phyloP scores from a whole-genome alignment of 1,284 basidiomycete genomes.

The Entoloma clypeatum region DNA sequence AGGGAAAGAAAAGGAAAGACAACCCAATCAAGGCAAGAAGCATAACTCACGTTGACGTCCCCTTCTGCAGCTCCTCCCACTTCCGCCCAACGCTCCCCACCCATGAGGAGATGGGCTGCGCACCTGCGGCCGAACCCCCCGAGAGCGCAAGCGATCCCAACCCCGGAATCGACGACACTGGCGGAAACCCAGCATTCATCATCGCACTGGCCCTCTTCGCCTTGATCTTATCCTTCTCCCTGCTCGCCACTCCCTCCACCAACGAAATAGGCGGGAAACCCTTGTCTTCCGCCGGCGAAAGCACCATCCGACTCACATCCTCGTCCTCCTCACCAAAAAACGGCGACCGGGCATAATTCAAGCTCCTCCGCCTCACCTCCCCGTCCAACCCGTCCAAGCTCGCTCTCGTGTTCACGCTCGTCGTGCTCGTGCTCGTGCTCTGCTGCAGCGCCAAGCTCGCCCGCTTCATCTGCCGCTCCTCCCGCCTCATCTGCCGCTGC shows the following conservation, averaged over 20 bases:
- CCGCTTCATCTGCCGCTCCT: constrained; percentile 3
- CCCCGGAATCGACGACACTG: constrained; percentile 26
- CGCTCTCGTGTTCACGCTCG: too few relatives aligned
- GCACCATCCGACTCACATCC: not conserved
- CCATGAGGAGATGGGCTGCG: constrained; percentile 38
- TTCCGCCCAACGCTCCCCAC: constrained; percentile 56
- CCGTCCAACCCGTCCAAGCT: too few relatives aligned
- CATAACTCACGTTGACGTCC: constrained; percentile 49
- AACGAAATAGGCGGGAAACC: too few relatives aligned
- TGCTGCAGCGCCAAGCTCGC: constrained; percentile 8
- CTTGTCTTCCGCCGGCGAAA: too few relatives aligned
- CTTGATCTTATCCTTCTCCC: constrained; percentile 13
- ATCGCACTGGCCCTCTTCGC: constrained; percentile 17
- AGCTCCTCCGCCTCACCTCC: too few relatives aligned
- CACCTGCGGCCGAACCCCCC: constrained; percentile 16
- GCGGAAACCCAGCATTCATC: constrained; percentile 18
- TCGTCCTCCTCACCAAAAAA: too few relatives aligned
- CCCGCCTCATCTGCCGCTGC: constrained; percentile 18
- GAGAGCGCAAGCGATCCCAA: constrained; percentile 28
- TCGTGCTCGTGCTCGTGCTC: constrained; percentile 1
- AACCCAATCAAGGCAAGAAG: not conserved
- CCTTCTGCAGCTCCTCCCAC: constrained; percentile 54
- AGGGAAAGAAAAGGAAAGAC: constrained; percentile 1
- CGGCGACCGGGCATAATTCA: too few relatives aligned
- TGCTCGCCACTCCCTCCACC: too few relatives aligned